Evolutionary conservation across 2,329 filamentous ascomycete species (phyloP), one percentile per base, ranked within the genome.

Genomic region (Arthrobotrys sinensis): DNA sequence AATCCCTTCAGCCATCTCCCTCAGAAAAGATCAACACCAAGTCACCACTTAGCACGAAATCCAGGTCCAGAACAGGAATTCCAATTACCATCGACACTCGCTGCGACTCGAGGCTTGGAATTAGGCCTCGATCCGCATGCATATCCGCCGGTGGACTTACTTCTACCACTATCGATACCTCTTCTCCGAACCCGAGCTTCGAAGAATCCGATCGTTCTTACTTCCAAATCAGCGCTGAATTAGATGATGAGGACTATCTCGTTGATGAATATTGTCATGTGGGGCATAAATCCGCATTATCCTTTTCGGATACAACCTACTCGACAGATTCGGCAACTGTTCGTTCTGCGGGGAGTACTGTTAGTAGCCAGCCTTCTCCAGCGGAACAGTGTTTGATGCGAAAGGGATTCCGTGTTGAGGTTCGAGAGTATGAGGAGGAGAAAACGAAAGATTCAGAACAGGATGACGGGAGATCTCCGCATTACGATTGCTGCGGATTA

Each of bases 371-470:
- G 19, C 36, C 55, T 8, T 43, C 36, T 14, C 11, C 36, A 43
- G 55, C 36, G 8, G 55, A 60, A n/a, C 36, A 60, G 10, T 60
- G 55, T 19, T 28, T 60, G 10, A 60, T 60, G 8, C 34, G 16
- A 1, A 43, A 60, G 7, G 55, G 19, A 11, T 43, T 40, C 24
- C 16, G 55, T 8, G 55, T 60, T 2, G 36, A 60, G n/a, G 36
- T 60, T 60, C 10, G 19, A 16, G 55, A 60, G n/a, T 60, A 60
- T 43, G 28, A 60, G 4, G 1, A 4, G n/a, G 55, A 60, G 36
- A 60, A 60, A 43, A 3, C 55, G 1, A 36, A 60, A 4, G 19
- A 5, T 10, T 40, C 36, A 4, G 55, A 43, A 11, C 3, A 28
- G 19, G 34, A 24, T 12, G 19, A 8, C 4, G 21, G 11, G 24